phyloP scores from a whole-genome alignment of 176 grass and related monocot species.

The Musa beccarii region DNA sequence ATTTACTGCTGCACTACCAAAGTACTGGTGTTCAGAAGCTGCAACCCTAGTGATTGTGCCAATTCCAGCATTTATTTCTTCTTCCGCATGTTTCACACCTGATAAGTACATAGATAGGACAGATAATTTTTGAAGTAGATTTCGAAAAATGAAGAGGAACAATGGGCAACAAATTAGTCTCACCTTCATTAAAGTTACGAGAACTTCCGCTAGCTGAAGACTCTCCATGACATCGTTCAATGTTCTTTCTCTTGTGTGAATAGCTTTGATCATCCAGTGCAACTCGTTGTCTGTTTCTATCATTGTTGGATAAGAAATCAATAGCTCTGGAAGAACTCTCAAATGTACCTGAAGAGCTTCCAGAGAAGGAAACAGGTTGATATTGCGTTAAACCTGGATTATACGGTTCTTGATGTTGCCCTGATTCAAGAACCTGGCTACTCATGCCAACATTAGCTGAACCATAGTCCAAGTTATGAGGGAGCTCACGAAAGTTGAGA shows the following conservation, averaged over 20 bases:
- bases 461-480: not conserved
- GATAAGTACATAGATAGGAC: not conserved
- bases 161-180: constrained; percentile 17
- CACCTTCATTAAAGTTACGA: not conserved
- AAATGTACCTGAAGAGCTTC: constrained; percentile 12
- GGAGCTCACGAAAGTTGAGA: not conserved
- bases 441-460: not conserved
- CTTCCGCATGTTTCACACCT: not conserved
- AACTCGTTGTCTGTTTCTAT: constrained; percentile 2
- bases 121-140: not conserved
- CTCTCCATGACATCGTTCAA: constrained; percentile 14
- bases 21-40: not conserved
- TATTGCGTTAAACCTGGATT: constrained; percentile 7
- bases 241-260: constrained; percentile 22
- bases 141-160: not conserved
- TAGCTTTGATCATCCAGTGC: not conserved
- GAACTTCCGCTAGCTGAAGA: constrained; percentile 13
- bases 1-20: not conserved
- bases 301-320: constrained; percentile 6
- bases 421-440: constrained; percentile 1
- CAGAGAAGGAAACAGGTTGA: not conserved
- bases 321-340: constrained; percentile 9
- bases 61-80: not conserved
- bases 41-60: not conserved
- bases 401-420: not conserved